Conservation (phyloP, 2,329 filamentous ascomycete species). For the Ophiostoma pallidulum region DNA sequence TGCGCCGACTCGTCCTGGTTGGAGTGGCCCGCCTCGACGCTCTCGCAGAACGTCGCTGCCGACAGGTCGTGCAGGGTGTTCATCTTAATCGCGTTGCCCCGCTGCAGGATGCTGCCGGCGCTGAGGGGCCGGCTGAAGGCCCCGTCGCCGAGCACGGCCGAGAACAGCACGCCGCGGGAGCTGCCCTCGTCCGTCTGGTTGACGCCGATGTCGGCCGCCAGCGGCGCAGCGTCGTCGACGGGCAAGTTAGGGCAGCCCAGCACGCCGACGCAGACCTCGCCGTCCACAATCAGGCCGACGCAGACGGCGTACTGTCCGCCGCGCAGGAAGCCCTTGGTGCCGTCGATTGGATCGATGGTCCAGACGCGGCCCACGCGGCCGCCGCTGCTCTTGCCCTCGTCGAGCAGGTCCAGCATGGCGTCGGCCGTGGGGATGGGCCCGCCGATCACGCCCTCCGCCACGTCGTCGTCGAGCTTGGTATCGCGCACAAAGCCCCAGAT, state of each 20-base stretch:
- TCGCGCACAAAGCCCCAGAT: constrained; percentile 77
- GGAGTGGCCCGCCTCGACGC: constrained; percentile 87
- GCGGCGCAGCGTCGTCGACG: constrained; percentile 63
- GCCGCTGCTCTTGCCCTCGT: constrained; percentile 59
- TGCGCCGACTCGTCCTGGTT: constrained; percentile 78
- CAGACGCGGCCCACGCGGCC: constrained; percentile 73
- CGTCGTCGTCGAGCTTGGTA: constrained; percentile 49
- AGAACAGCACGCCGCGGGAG: constrained; percentile 79
- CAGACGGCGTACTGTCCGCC: constrained; percentile 97
- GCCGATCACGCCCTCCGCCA: constrained; percentile 51
- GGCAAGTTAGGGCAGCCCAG: constrained; percentile 94
- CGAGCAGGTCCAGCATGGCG: constrained; percentile 52
- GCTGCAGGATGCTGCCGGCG: constrained; percentile 42
- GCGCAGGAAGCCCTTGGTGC: constrained; percentile 92
- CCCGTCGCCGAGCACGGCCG: constrained; percentile 69
- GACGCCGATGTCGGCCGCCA: constrained; percentile 62
- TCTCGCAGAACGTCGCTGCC: constrained; percentile 89
- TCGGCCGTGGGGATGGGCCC: constrained; percentile 51
- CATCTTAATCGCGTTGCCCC: constrained; percentile 73
- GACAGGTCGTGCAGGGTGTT: constrained; percentile 51
- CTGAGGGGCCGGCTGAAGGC: constrained; percentile 68
- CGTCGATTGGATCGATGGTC: constrained; percentile 96
- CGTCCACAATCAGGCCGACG: constrained; percentile 83
- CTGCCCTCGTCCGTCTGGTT: constrained; percentile 65
- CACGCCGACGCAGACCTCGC: constrained; percentile 87